phyloP scores from a whole-genome alignment of 2,329 filamentous ascomycete genomes.

The Xylariales sp. region DNA sequence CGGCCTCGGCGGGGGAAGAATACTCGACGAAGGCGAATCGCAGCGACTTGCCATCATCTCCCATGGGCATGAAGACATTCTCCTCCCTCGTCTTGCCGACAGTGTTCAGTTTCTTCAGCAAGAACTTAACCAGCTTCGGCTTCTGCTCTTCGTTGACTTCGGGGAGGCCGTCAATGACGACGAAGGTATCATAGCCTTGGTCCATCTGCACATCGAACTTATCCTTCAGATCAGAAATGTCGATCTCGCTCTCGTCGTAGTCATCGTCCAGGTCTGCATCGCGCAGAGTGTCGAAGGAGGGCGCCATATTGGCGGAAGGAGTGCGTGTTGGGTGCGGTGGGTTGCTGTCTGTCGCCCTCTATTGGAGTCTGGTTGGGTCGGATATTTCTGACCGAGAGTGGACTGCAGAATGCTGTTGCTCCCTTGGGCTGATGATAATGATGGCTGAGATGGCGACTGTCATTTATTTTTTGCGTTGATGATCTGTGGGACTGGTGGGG shows the following conservation, averaged over 20 bases:
- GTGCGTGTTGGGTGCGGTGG: constrained; percentile 9
- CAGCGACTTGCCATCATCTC: constrained; percentile 78
- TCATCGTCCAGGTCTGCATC: constrained; percentile 87
- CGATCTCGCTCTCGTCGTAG: constrained; percentile 88
- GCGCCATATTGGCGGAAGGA: constrained; percentile 75
- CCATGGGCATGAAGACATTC: constrained; percentile 88
- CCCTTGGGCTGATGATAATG: no score
- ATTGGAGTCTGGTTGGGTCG: no score
- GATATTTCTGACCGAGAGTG: no score
- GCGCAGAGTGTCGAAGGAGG: constrained; percentile 86
- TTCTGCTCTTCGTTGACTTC: constrained; percentile 85
- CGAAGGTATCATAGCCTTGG: constrained; percentile 92
- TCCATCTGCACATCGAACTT: constrained; percentile 95
- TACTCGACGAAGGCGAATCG: constrained; percentile 97
- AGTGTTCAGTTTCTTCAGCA: constrained; percentile 85
- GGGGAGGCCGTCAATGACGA: constrained; percentile 92
- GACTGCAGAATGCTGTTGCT: no score
- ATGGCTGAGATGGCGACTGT: no score
- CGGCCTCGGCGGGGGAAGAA: constrained; percentile 81
- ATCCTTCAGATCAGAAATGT: constrained; percentile 89
- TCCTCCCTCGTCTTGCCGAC: constrained; percentile 85
- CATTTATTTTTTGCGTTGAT: no score
- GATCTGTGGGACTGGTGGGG: no score
- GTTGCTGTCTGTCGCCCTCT: constrained; percentile 3
- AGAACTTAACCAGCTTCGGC: constrained; percentile 91